Evolutionary conservation across 2,329 filamentous ascomycete species (phyloP).

Genomic region (Stemphylium lycopersici): DNA sequence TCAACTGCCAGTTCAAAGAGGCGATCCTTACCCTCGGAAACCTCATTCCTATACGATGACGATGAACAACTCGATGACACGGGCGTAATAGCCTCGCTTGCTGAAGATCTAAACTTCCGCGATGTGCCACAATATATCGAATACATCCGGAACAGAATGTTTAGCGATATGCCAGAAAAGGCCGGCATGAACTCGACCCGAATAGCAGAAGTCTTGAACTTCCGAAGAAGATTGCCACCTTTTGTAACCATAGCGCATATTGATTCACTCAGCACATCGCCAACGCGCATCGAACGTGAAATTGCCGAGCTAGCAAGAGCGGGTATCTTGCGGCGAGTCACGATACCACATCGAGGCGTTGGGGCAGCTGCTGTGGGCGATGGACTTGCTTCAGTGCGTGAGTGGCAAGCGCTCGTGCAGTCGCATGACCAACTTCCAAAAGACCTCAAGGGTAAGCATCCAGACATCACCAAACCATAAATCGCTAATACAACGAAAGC

Average conservation of each 20-base stretch:
- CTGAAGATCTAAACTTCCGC: slow-evolving; percentile 62
- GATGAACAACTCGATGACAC: slow-evolving; percentile 62
- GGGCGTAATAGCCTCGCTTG: slow-evolving; percentile 63
- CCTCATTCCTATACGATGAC: slow-evolving; percentile 37
- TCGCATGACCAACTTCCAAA: slow-evolving; percentile 29
- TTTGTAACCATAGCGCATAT: slow-evolving; percentile 71
- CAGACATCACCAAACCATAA: background rate
- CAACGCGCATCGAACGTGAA: slow-evolving; percentile 71
- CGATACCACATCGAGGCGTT: slow-evolving; percentile 65
- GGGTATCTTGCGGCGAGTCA: slow-evolving; percentile 66
- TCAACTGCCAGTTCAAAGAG: slow-evolving; percentile 47
- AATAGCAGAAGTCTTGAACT: slow-evolving; percentile 68
- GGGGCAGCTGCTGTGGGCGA: slow-evolving; percentile 67
- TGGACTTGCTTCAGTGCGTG: slow-evolving; percentile 62
- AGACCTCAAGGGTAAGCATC: slow-evolving; percentile 46
- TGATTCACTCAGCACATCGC: slow-evolving; percentile 65
- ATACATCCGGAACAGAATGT: slow-evolving; percentile 67
- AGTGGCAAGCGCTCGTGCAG: slow-evolving; percentile 54
- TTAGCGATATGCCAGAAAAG: slow-evolving; percentile 65
- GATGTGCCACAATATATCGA: slow-evolving; percentile 69
- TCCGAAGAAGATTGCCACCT: slow-evolving; percentile 64
- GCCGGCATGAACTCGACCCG: slow-evolving; percentile 69
- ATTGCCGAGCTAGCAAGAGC: slow-evolving; percentile 64
- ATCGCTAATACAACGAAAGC: slow-evolving; percentile 29
- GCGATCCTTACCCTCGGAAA: slow-evolving; percentile 24